Base-by-base conservation (phyloP, 2,329 filamentous ascomycete species). In the Nigrograna mackinnonii region DNA sequence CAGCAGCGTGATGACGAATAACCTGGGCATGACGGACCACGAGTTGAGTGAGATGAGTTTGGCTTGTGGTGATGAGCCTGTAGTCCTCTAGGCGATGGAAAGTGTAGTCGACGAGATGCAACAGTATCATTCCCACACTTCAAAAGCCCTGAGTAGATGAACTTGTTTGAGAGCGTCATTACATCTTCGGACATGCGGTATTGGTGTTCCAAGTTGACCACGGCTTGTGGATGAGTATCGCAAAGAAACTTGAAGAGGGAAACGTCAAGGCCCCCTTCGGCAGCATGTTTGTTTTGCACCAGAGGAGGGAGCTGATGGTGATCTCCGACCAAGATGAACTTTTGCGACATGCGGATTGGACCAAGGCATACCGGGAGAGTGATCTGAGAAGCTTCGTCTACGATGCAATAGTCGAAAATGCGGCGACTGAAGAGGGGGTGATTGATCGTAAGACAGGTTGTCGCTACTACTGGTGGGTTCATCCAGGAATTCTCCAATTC, bases 131-230 rank as follows among this genome's bases (percentile, higher is more conserved):
- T 95, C 18, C 94, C 94, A 62, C 94, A 99, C 58, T 94, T 92
- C 26, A 99, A 79, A 24, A 85, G 82, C 4, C 91, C 92, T n/a
- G 85, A 78, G 71, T 99, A 99, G 58, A 99, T 96, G 42, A 99
- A 79, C 1, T 82, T 87, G 67, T 96, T 99, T 49, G 90, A 95
- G 12, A 99, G 79, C 2, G 86, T 80, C 92, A 97, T 97, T 47
- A 99, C 88, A 48, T 99, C 94, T 54, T 94, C 88, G 58, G 90
- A 96, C 94, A 99, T 99, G 47, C 94, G 89, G 64, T 99, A 99
- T 65, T 99, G 94, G 60, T 96, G 91, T 58, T 94, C 91, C 2
- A 99, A 80, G 50, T 88, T 95, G 48, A 95, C 89, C 2, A 99
- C 91, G 1, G 91, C 91, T 35, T 83, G 76, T 0, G 94, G 91